These are phyloP conservation scores for Aspergillus versicolor DNA, from an alignment of 2,329 filamentous ascomycete species.

Conservation along the genomic window DNA sequence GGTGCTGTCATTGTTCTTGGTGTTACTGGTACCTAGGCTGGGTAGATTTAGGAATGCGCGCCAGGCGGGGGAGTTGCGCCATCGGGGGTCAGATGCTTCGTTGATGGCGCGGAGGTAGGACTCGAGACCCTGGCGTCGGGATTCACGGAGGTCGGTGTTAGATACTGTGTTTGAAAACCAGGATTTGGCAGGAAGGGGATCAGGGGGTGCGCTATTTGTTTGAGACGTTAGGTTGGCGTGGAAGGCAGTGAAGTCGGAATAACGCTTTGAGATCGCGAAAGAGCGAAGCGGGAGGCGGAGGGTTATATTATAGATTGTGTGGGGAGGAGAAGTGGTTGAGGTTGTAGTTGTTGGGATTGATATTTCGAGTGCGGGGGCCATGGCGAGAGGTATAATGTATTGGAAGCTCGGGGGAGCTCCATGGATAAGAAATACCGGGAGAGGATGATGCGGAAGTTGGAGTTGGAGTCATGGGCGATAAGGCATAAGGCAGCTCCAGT, in stretches of 20 bases:
- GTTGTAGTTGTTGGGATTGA: conserved; percentile 50
- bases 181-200: conserved; percentile 57
- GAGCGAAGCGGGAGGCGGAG: conserved; percentile 61
- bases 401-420: neutral
- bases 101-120: conserved; percentile 60
- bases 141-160: conserved; percentile 57
- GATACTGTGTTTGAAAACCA: conserved; percentile 60
- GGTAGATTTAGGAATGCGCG: conserved; percentile 59
- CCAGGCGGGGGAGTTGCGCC: conserved; percentile 59
- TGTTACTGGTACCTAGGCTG: conserved; percentile 25
- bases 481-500: conserved; percentile 3
- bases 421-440: neutral
- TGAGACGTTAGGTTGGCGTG: conserved; percentile 53
- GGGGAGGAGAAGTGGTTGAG: conserved; percentile 52
- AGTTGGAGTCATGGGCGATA: conserved; percentile 1
- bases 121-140: conserved; percentile 57
- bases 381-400: conserved; percentile 16
- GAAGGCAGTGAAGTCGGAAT: conserved; percentile 62
- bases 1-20: conserved; percentile 15
- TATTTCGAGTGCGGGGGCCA: conserved; percentile 47
- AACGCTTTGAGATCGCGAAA: conserved; percentile 61
- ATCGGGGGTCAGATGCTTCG: conserved; percentile 54
- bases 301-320: conserved; percentile 62
- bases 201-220: conserved; percentile 53
- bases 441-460: neutral